Percentiles rank a stretch among this genome's conserved stretches.
These are phyloP conservation scores for Cladobotryum protrusum DNA, from an alignment of 2,329 filamentous ascomycete genomes.

Conservation along the genomic window DNA sequence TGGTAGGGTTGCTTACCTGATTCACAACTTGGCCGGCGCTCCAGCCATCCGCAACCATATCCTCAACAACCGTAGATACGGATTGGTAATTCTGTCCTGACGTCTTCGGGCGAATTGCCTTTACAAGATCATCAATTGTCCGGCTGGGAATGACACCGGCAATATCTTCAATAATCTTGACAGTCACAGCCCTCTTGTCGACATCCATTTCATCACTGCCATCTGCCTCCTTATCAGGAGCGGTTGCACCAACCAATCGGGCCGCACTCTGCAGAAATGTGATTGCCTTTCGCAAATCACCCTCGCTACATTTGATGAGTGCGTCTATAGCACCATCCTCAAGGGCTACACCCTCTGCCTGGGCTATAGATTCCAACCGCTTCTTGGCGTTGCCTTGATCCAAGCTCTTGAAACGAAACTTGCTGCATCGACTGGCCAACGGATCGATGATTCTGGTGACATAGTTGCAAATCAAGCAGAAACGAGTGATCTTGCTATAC, in stretches of 20 bases:
- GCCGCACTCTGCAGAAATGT: constrained; percentile 96
- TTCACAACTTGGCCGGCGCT: constrained; percentile 82
- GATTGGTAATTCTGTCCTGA: constrained; percentile 61
- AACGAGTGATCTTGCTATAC: constrained; percentile 91
- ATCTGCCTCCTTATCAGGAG: constrained; percentile 40
- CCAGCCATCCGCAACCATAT: constrained; percentile 95
- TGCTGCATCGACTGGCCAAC: constrained; percentile 84
- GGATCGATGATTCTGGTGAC: constrained; percentile 98
- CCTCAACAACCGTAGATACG: constrained; percentile 74
- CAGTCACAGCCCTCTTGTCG: constrained; percentile 58
- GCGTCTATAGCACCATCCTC: constrained; percentile 77
- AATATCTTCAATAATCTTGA: constrained; percentile 84
- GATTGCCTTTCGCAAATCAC: constrained; percentile 92
- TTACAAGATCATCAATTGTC: constrained; percentile 64
- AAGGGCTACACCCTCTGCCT: constrained; percentile 66
- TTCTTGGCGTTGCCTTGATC: constrained; percentile 78
- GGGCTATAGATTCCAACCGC: constrained; percentile 76
- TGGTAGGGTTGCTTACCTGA: constrained; percentile 51
- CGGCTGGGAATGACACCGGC: constrained; percentile 81
- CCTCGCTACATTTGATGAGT: constrained; percentile 81
- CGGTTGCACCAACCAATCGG: constrained; percentile 67
- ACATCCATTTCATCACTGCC: constrained; percentile 58
- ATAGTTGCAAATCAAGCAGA: constrained; percentile 98
- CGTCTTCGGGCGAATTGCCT: constrained; percentile 68
- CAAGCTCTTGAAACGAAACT: constrained; percentile 95